phyloP scores from a whole-genome alignment of 768 basidiomycete genomes.

The Kwoniella bestiolae region DNA sequence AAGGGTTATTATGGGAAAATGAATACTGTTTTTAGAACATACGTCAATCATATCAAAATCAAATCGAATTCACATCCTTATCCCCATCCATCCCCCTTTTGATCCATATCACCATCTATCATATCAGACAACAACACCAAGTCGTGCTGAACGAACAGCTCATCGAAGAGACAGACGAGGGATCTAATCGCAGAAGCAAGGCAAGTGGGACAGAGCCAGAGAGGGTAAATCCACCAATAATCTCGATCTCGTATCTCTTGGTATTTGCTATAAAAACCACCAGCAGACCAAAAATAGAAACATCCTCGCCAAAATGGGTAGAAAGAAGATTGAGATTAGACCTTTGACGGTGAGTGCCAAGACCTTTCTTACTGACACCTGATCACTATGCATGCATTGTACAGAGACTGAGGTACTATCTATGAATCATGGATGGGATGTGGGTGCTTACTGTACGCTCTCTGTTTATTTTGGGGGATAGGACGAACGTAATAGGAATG shows the following conservation, averaged over 20 bases:
- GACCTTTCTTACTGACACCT: slow-evolving; percentile 1
- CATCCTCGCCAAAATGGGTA: slow-evolving; percentile 39
- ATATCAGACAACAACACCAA: background rate
- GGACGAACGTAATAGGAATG: slow-evolving; percentile 57
- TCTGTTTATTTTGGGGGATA: slow-evolving; percentile 10
- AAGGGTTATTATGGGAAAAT: background rate
- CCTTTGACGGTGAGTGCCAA: slow-evolving; percentile 47
- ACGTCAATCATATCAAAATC: background rate
- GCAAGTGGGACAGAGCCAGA: too few species aligned
- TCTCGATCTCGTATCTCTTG: too few species aligned
- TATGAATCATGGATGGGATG: background rate
- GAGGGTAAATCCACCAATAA: too few species aligned
- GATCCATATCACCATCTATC: background rate
- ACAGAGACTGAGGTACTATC: too few species aligned
- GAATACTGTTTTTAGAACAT: background rate
- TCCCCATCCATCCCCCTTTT: background rate
- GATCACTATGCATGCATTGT: background rate
- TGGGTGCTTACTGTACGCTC: background rate
- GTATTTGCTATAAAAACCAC: too few species aligned
- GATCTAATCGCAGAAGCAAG: background rate
- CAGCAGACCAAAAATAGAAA: background rate
- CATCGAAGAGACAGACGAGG: background rate
- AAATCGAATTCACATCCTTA: background rate
- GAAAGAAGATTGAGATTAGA: slow-evolving; percentile 57
- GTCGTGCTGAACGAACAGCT: background rate